These are phyloP conservation scores for Diaporthe velutina DNA, from an alignment of 2,329 filamentous ascomycete species.

Conservation along the genomic window DNA sequence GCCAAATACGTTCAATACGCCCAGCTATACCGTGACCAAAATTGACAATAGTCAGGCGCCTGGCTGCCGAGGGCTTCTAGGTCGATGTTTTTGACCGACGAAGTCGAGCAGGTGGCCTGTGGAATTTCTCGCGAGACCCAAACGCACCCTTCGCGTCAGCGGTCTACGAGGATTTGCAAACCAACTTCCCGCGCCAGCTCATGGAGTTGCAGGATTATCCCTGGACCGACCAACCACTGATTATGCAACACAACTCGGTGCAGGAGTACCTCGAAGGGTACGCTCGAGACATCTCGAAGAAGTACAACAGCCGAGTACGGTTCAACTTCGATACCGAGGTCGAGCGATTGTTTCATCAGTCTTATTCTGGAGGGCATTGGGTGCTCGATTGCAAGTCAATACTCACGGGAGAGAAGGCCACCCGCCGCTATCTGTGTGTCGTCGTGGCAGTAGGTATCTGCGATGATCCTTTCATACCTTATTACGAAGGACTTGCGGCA, in stretches of 20 bases:
- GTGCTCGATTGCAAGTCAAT: neutral
- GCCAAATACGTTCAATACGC: neutral
- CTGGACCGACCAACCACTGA: neutral
- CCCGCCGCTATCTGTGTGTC: neutral
- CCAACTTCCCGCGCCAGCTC: slow-evolving; percentile 31
- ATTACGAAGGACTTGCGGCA: slow-evolving; percentile 3
- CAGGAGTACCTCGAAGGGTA: slow-evolving; percentile 1
- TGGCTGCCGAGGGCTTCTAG: slow-evolving; percentile 1
- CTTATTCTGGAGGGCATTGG: neutral
- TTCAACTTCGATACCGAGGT: neutral
- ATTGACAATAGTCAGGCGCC: neutral
- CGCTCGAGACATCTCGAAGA: neutral
- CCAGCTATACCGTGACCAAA: neutral
- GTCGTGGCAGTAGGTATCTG: slow-evolving; percentile 7
- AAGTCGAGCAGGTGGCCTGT: slow-evolving; percentile 9
- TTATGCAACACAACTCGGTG: slow-evolving; percentile 26
- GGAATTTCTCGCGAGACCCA: slow-evolving; percentile 5
- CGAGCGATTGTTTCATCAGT: neutral
- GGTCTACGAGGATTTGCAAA: slow-evolving; percentile 5
- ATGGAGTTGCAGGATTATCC: slow-evolving; percentile 30
- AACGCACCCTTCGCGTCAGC: neutral
- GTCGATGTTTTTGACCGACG: slow-evolving; percentile 11
- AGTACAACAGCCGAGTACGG: neutral
- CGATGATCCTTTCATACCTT: neutral
- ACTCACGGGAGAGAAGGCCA: neutral